Evolutionary conservation across 2,329 filamentous ascomycete genomes (phyloP), one percentile per base, ranked within the genome.

Genomic region (Drechslerella dactyloides): DNA sequence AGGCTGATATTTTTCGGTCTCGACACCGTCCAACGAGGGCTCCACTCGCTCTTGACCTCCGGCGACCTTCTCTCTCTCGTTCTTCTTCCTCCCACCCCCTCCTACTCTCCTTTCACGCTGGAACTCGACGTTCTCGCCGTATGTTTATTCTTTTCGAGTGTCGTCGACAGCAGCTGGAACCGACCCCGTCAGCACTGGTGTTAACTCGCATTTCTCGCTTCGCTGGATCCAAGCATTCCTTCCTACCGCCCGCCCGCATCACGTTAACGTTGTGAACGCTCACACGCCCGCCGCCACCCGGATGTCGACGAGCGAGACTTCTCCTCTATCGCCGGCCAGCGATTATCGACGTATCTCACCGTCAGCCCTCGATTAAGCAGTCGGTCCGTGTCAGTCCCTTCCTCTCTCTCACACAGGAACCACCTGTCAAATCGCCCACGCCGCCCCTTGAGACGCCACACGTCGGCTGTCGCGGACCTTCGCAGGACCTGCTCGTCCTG

Each of bases 1-100:
- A 65, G 66, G 54, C 60, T 64, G 60, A 64, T 70, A 60, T 57
- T 60, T 59, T 58, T 64, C 66, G 48, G 27, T 33, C 8, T 33
- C 27, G 27, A 33, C 27, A 33, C 8, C 64, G 58, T 51, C 56
- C 52, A 58, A 58, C 52, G 46, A 53, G 27, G 27, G 17, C 58
- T 35, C n/a, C 40, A 30, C 15, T 33, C 44, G 50, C 35, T 40
- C 19, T 33, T 50, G 21, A 21, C 17, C 30, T 40, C 48, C 23
- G 44, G 13, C 50, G 17, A 44, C 48, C 44, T 50, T 54, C 46
- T 53, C 15, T 62, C 57, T 56, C 54, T 56, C 50, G 62, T 63
- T 58, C 58, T 59, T 56, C 50, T 69, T 63, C 65, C 58, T 48
- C 44, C 44, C 44, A 42, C 37, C 4, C 4, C 5, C 37, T 13